These are phyloP conservation scores for Erysimum cheiri DNA, from an alignment of 441 rosid species.

Conservation along the genomic window DNA sequence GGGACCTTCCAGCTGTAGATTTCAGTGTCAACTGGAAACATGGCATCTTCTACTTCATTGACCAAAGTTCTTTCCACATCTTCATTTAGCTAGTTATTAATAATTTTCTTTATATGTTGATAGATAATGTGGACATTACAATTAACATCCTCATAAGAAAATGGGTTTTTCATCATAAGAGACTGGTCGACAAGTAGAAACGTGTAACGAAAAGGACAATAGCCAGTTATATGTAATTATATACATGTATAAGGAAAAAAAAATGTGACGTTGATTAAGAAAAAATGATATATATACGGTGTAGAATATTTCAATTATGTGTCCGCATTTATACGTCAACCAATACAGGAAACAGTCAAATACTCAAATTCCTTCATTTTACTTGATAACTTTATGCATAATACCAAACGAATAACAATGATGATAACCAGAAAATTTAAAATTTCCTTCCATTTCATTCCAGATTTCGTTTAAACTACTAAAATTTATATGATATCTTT, in stretches of 20 bases:
- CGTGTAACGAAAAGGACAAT: slow-evolving; percentile 29
- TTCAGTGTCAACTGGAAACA: slow-evolving; percentile 47
- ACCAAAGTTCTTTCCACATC: slow-evolving; percentile 54
- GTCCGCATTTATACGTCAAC: slow-evolving; percentile 18
- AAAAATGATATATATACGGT: slow-evolving; percentile 5
- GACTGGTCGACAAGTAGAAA: slow-evolving; percentile 37
- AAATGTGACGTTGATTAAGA: slow-evolving; percentile 5
- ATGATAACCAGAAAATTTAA: not conserved
- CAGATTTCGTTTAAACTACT: too few relatives aligned
- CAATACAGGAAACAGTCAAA: slow-evolving; percentile 3
- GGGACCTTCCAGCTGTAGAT: slow-evolving; percentile 70
- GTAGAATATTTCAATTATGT: slow-evolving; percentile 10
- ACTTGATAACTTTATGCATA: not conserved
- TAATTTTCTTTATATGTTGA: slow-evolving; percentile 1
- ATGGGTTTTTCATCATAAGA: slow-evolving; percentile 17
- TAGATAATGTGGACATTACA: slow-evolving; percentile 27
- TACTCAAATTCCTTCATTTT: not conserved
- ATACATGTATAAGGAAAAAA: not conserved
- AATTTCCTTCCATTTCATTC: not conserved
- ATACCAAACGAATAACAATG: not conserved
- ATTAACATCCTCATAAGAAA: slow-evolving; percentile 34
- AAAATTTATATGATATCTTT: too few relatives aligned
- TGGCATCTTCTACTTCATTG: slow-evolving; percentile 55
- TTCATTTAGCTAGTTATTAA: slow-evolving; percentile 20
- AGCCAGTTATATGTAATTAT: slow-evolving; percentile 11